phyloP scores from a whole-genome alignment of 2,329 filamentous ascomycete species.

The Alternaria tenuissima region DNA sequence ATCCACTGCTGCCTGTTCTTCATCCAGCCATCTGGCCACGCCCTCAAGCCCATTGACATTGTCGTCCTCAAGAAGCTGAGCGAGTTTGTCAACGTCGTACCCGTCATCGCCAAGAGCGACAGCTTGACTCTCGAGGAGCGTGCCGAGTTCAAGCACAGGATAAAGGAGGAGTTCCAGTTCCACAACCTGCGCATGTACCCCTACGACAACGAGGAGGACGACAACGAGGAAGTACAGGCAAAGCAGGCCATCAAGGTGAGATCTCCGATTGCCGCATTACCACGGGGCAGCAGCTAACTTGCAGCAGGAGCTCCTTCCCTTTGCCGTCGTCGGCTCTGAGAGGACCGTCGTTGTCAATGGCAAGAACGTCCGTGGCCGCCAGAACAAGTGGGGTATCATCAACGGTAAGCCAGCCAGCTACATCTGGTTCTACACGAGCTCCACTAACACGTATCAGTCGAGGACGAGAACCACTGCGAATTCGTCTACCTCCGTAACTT shows the following conservation, averaged over 20 bases:
- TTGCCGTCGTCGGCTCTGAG: constrained; percentile 97
- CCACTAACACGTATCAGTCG: constrained; percentile 63
- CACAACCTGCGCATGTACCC: constrained; percentile 99
- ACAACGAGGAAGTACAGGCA: constrained; percentile 92
- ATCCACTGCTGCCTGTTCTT: constrained; percentile 99
- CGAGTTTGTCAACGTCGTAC: constrained; percentile 98
- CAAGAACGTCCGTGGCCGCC: constrained; percentile 95
- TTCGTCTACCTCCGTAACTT: constrained; percentile 99
- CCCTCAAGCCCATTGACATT: constrained; percentile 98
- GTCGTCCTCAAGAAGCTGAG: constrained; percentile 99
- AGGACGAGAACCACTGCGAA: constrained; percentile 99
- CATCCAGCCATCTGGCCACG: constrained; percentile 98
- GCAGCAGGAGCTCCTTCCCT: constrained; percentile 84
- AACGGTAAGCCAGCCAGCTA: constrained; percentile 61
- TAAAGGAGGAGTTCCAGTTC: constrained; percentile 99
- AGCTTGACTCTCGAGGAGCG: constrained; percentile 96
- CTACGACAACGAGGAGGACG: constrained; percentile 98
- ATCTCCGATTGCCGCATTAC: not conserved
- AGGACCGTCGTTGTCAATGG: constrained; percentile 97
- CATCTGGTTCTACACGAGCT: not conserved
- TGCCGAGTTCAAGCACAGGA: constrained; percentile 92
- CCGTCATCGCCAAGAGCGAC: constrained; percentile 98
- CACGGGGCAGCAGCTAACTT: constrained; percentile 44
- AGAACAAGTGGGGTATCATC: constrained; percentile 99
- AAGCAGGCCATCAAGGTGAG: constrained; percentile 96